Evolutionary conservation across 1,284 basidiomycete species (phyloP).

Genomic region (Sporisorium scitamineum): DNA sequence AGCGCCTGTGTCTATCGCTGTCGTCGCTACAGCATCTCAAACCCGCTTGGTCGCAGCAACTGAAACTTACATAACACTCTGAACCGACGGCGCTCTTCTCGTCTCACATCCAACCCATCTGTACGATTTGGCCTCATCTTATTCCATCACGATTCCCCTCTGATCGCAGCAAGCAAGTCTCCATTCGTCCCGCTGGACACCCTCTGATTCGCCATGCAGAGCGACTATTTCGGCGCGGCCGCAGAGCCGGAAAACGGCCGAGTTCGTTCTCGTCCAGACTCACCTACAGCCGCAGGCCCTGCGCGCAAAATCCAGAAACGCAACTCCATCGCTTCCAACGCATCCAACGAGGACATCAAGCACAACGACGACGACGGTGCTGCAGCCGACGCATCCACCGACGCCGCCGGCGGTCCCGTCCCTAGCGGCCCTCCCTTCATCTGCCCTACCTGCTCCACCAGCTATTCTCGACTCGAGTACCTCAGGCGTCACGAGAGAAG

Average conservation of each 20-base stretch:
- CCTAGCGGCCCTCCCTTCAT: constrained; percentile 65
- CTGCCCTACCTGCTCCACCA: constrained; percentile 66
- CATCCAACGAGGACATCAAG: constrained; percentile 30
- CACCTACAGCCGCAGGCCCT: constrained; percentile 29
- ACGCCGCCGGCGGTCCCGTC: constrained; percentile 24
- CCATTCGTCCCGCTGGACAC: background rate
- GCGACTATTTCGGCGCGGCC: constrained; percentile 50
- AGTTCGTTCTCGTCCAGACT: constrained; percentile 35
- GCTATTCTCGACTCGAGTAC: constrained; percentile 67
- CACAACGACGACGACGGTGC: constrained; percentile 20
- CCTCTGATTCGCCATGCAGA: constrained; percentile 24
- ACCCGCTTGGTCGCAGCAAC: background rate
- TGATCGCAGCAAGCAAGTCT: background rate
- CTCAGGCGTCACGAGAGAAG: constrained; percentile 66
- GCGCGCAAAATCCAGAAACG: constrained; percentile 47
- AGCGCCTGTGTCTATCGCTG: background rate
- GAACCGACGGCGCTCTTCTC: background rate
- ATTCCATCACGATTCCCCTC: background rate
- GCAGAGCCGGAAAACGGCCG: constrained; percentile 36
- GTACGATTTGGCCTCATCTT: background rate
- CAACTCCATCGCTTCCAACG: constrained; percentile 31
- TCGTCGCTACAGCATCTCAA: constrained; percentile 6
- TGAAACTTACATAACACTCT: background rate
- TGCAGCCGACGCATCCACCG: constrained; percentile 20
- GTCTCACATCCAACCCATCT: background rate